Percentiles rank a stretch among this genome's conserved stretches.
These are phyloP conservation scores for Alternaria solani DNA, from an alignment of 2,329 filamentous ascomycete genomes.

Conservation along the genomic window DNA sequence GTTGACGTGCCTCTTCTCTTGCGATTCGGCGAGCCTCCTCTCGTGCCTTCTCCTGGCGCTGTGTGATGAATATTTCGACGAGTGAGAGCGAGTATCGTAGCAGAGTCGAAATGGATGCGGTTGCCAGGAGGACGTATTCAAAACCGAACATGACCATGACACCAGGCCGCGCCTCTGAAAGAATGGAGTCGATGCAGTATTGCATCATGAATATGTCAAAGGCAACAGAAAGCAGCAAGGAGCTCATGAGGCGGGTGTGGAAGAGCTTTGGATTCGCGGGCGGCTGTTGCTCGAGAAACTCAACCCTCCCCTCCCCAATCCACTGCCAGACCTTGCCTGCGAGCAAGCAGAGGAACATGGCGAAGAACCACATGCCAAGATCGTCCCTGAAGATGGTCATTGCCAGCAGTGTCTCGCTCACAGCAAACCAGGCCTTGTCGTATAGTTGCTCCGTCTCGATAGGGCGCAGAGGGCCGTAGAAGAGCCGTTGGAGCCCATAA, in stretches of 20 bases:
- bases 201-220: slow-evolving; percentile 83
- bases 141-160: slow-evolving; percentile 99
- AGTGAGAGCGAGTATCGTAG: slow-evolving; percentile 81
- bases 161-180: slow-evolving; percentile 87
- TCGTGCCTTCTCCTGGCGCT: slow-evolving; percentile 74
- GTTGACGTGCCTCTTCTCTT: slow-evolving; percentile 74
- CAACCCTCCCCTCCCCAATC: slow-evolving; percentile 95
- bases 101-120: slow-evolving; percentile 80
- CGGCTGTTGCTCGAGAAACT: slow-evolving; percentile 93
- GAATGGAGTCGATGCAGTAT: slow-evolving; percentile 83
- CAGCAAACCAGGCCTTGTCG: slow-evolving; percentile 97
- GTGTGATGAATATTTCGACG: slow-evolving; percentile 77
- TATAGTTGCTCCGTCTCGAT: slow-evolving; percentile 97
- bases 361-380: slow-evolving; percentile 90
- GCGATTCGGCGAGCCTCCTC: slow-evolving; percentile 51
- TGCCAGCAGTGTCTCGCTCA: slow-evolving; percentile 93
- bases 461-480: slow-evolving; percentile 88
- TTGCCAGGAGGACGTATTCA: slow-evolving; percentile 87
- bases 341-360: slow-evolving; percentile 93
- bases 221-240: slow-evolving; percentile 77
- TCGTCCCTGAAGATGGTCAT: slow-evolving; percentile 99
- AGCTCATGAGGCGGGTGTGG: slow-evolving; percentile 81
- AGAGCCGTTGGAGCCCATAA: slow-evolving; percentile 86
- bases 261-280: slow-evolving; percentile 88
- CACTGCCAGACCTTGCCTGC: slow-evolving; percentile 98